phyloP scores from a whole-genome alignment of 2,329 filamentous ascomycete species.

The Phyllosticta capitalensis region DNA sequence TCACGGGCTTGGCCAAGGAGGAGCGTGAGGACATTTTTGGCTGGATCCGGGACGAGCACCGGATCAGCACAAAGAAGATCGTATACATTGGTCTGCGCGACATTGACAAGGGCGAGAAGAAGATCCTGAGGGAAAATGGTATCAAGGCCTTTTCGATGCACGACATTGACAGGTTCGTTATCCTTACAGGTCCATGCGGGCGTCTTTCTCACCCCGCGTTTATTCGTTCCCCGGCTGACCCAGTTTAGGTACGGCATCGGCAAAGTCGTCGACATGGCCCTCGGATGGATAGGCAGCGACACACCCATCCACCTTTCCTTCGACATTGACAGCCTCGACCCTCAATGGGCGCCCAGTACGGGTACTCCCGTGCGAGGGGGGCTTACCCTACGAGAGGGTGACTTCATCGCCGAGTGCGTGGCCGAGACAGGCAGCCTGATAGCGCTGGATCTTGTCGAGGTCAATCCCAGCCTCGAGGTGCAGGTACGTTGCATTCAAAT shows the following conservation, averaged over 20 bases:
- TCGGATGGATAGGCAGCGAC: constrained; percentile 87
- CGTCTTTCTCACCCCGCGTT: background rate
- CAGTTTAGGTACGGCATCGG: constrained; percentile 72
- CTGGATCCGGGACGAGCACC: constrained; percentile 70
- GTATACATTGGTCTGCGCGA: constrained; percentile 96
- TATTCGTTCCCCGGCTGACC: background rate
- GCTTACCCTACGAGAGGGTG: constrained; percentile 85
- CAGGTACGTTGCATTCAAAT: background rate
- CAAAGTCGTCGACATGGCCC: constrained; percentile 94
- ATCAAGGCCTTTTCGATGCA: constrained; percentile 99
- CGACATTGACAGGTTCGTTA: constrained; percentile 73
- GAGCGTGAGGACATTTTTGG: constrained; percentile 74
- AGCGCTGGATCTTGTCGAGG: constrained; percentile 48
- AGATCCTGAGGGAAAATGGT: constrained; percentile 73
- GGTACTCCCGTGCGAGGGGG: constrained; percentile 91
- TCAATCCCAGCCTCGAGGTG: constrained; percentile 40
- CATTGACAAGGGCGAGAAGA: constrained; percentile 89
- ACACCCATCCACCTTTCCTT: constrained; percentile 96
- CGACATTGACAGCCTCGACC: constrained; percentile 92
- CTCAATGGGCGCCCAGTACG: constrained; percentile 91
- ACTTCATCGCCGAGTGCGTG: constrained; percentile 78
- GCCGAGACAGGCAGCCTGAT: constrained; percentile 47
- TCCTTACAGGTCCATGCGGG: background rate
- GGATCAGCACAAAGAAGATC: constrained; percentile 67
- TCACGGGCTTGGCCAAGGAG: constrained; percentile 74